phyloP scores from a whole-genome alignment of 1,284 basidiomycete genomes.

The Ceratobasidium sp. region DNA sequence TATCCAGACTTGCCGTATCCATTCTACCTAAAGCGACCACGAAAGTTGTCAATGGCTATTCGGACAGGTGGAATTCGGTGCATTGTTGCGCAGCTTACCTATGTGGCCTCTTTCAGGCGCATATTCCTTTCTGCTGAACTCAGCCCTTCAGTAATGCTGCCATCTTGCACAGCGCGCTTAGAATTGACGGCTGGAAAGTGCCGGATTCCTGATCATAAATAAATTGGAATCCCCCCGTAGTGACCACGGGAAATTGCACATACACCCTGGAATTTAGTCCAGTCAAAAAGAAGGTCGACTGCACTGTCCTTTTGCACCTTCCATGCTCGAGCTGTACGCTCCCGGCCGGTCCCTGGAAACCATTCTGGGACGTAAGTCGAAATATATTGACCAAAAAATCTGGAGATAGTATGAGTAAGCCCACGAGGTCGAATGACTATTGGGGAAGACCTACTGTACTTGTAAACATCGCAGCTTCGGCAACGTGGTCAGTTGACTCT shows the following conservation, averaged over 20 bases:
- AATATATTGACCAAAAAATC: slow-evolving; percentile 24
- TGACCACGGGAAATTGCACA: background rate
- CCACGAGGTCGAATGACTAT: background rate
- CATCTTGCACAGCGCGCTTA: background rate
- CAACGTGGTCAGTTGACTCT: background rate
- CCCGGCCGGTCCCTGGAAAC: slow-evolving; percentile 20
- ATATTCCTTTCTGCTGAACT: background rate
- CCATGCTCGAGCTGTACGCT: slow-evolving; percentile 9
- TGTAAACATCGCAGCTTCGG: background rate
- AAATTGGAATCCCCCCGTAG: background rate
- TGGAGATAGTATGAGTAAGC: background rate
- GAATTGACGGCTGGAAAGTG: background rate
- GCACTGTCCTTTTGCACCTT: slow-evolving; percentile 8
- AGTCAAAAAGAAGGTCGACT: slow-evolving; percentile 2
- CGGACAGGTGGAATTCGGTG: background rate
- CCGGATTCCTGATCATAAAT: background rate
- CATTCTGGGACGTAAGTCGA: slow-evolving; percentile 12
- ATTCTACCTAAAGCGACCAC: background rate
- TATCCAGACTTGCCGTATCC: slow-evolving; percentile 6
- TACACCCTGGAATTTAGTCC: slow-evolving; percentile 23
- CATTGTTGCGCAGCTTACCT: background rate
- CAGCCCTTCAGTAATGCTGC: background rate
- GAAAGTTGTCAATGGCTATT: background rate
- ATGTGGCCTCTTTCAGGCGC: background rate
- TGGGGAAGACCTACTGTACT: background rate